Percentiles rank a stretch among this genome's conserved stretches.
Conservation (phyloP, 257 asterid species). For the Plectranthus barbatus region DNA sequence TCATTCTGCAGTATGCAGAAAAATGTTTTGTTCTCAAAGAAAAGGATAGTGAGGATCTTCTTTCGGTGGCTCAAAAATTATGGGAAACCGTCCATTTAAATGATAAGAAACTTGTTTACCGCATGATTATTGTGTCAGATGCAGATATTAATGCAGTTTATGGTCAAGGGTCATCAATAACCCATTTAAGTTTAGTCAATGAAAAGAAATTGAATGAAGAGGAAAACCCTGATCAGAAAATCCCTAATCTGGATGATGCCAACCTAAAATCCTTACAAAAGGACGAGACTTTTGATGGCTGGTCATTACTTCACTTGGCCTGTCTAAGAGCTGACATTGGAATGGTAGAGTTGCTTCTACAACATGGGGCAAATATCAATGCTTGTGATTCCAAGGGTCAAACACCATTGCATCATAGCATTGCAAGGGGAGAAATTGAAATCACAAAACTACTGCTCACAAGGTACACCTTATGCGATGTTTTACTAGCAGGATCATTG, state of each 20-base stretch:
- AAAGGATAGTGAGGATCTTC: slow-evolving; percentile 38
- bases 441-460: slow-evolving; percentile 57
- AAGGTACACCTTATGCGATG: slow-evolving; percentile 56
- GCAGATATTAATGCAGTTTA: slow-evolving; percentile 60
- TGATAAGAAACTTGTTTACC: slow-evolving; percentile 75
- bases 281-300: slow-evolving; percentile 47
- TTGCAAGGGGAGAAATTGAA: slow-evolving; percentile 53
- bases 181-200: slow-evolving; percentile 30
- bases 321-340: slow-evolving; percentile 80
- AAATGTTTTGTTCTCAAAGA: slow-evolving; percentile 57
- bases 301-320: slow-evolving; percentile 84
- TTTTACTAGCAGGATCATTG: no score
- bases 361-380: slow-evolving; percentile 61
- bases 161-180: slow-evolving; percentile 38
- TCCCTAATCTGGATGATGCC: slow-evolving; percentile 29
- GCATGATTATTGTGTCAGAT: slow-evolving; percentile 54
- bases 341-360: slow-evolving; percentile 90
- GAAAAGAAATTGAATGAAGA: slow-evolving; percentile 30
- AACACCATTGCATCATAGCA: slow-evolving; percentile 78
- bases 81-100: slow-evolving; percentile 71
- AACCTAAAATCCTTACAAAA: slow-evolving; percentile 30
- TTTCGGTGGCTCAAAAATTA: slow-evolving; percentile 64
- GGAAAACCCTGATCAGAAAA: slow-evolving; percentile 19
- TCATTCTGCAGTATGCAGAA: slow-evolving; percentile 58
- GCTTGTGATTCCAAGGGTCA: slow-evolving; percentile 59